These are phyloP conservation scores for Beauveria sp. DNA, from an alignment of 2,329 filamentous ascomycete genomes.

Conservation along the genomic window DNA sequence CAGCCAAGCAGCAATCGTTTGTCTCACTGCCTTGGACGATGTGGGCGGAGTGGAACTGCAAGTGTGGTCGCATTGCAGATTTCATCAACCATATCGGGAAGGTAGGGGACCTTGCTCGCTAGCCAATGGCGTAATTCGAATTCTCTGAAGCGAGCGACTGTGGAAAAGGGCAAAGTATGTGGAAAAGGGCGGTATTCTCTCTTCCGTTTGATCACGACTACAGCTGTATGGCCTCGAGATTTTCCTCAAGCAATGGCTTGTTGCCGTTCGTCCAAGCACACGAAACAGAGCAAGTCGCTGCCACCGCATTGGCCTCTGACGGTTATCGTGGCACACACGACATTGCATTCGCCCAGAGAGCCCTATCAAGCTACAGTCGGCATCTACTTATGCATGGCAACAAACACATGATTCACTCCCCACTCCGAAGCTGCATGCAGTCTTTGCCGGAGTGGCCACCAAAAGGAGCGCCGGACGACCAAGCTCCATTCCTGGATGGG, in stretches of 20 bases:
- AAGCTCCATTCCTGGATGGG: not conserved
- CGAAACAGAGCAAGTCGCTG: not conserved
- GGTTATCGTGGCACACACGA: not conserved
- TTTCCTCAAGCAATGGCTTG: not conserved
- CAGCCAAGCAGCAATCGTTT: not conserved
- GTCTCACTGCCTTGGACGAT: not conserved
- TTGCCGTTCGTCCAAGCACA: not conserved
- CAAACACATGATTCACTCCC: not conserved
- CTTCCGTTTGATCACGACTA: not conserved
- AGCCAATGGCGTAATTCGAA: not conserved
- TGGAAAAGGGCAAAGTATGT: not conserved
- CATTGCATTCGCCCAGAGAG: not conserved
- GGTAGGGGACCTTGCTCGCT: not conserved
- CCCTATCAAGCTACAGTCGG: not conserved
- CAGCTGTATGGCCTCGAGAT: not conserved
- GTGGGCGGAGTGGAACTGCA: not conserved
- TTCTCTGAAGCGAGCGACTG: not conserved
- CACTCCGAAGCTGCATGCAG: not conserved
- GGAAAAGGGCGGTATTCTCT: not conserved
- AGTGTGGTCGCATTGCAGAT: slow-evolving; percentile 8
- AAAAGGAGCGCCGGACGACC: not conserved
- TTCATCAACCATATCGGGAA: slow-evolving; percentile 9
- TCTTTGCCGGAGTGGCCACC: not conserved
- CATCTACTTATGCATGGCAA: not conserved
- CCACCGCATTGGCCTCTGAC: not conserved